Conservation (phyloP, 225 moss, liverwort and hornwort genomes). For the Thuidium tamariscinum region DNA sequence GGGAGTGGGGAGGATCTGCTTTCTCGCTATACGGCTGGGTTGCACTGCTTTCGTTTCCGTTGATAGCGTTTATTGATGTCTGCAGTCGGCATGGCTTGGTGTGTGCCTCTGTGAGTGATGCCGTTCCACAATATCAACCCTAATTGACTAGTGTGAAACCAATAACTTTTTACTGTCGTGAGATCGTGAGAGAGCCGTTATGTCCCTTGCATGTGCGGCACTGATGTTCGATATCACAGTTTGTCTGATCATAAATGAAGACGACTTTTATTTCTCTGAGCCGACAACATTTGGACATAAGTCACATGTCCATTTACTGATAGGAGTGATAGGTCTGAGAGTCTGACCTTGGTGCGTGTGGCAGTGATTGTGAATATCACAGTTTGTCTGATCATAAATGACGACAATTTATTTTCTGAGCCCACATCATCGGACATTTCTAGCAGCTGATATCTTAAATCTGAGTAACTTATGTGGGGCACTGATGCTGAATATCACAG, state of each 20-base stretch:
- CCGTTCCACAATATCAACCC: background rate
- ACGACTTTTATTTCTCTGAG: background rate
- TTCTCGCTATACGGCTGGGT: background rate
- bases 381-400: background rate
- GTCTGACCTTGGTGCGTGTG: background rate
- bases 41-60: background rate
- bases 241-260: background rate
- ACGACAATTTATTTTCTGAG: background rate
- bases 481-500: background rate
- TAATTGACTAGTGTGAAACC: background rate
- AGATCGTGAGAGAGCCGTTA: background rate
- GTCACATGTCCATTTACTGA: background rate
- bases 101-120: background rate
- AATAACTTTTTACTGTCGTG: background rate
- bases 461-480: background rate
- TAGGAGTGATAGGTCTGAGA: background rate
- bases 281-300: background rate
- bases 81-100: background rate
- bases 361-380: background rate
- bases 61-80: background rate
- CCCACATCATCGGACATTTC: background rate
- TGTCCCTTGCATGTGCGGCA: background rate
- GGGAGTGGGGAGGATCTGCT: background rate
- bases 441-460: background rate
- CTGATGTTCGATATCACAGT: constrained; percentile 3